A percentile compares a stretch with the other conserved stretches of the same genome.
These are phyloP conservation scores for Aspergillus diversus DNA, from an alignment of 495 filamentous ascomycete species.

Conservation along the genomic window DNA sequence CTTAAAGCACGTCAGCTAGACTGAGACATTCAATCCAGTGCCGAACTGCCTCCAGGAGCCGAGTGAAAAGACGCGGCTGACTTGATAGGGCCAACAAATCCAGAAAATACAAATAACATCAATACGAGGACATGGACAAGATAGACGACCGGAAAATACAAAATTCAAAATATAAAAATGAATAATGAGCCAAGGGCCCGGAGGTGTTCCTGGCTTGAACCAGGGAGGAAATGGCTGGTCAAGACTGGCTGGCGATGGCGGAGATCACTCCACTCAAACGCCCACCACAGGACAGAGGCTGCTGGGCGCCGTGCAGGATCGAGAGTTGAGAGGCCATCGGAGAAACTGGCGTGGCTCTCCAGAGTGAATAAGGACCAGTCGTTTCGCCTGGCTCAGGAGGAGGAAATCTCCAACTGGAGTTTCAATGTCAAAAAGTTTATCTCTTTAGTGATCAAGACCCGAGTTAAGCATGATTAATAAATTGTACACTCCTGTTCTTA, in stretches of 20 bases:
- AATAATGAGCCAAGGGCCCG: constrained; percentile 26
- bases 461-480: too few species aligned
- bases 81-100: constrained; percentile 12
- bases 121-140: background rate
- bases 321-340: constrained; percentile 20
- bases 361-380: constrained; percentile 24
- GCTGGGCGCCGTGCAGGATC: constrained; percentile 25
- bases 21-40: constrained; percentile 10
- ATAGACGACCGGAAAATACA: constrained; percentile 12
- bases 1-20: background rate
- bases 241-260: constrained; percentile 29
- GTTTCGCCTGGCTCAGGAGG: constrained; percentile 13
- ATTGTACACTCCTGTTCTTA: too few species aligned
- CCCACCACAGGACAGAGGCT: constrained; percentile 28
- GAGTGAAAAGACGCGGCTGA: constrained; percentile 15
- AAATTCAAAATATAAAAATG: constrained; percentile 16
- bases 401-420: constrained; percentile 19
- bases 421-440: constrained; percentile 24
- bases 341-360: constrained; percentile 8
- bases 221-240: constrained; percentile 32
- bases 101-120: constrained; percentile 13
- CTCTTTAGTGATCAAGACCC: constrained; percentile 1
- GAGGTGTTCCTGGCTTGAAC: constrained; percentile 36
- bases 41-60: constrained; percentile 17
- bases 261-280: constrained; percentile 34